Base-by-base conservation (phyloP, 148 eudicot species). In the Nepenthes gracilis region DNA sequence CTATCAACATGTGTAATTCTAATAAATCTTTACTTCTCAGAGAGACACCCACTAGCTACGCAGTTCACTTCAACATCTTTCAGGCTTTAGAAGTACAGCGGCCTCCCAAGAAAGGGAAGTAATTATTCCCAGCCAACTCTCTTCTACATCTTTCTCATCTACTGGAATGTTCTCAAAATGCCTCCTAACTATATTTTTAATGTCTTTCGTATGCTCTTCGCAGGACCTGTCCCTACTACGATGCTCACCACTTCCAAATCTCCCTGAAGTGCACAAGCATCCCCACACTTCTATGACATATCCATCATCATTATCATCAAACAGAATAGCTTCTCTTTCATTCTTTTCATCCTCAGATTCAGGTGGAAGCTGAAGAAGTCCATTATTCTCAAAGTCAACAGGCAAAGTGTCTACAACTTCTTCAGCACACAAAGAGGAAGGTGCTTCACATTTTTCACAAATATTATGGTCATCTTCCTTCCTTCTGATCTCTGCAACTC, bases 41-140 rank as follows among this genome's bases (percentile, higher is more conserved):
- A 84, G 35, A 79, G 97, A 62, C 70, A 70, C 45, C 96, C 99
- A 58, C 85, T 80, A 67, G 95, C 92, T 62, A 88, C 23, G 74
- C 99, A 93, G 74, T 93, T 93, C 60, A 93, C 88, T 79, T 93
- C 89, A 61, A 93, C 99, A 75, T 93, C 88, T 36, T 95, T 93
- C 98, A 37, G 96, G 98, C 80, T 93, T 93, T 63, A 93, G 65
- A 47, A 86, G 70, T 38, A 91, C 74, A 51, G 99, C 99, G 61
- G 92, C 99, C 78, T 93, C 99, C 96, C 95, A 93, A 1, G 99
- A 88, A 71, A 93, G 79, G 56, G 87, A 76, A 6, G 88, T 88
- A 51, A 93, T 77, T 72, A 93, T 93, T 67, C 89, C 99, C 55
- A 93, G 67, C 99, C 99, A 93, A 78, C 77, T 78, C 66, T 93